Percentiles rank a stretch among this genome's conserved stretches.
These are phyloP conservation scores for Cupressus sempervirens DNA, from an alignment of 75 land plant species.

Conservation along the genomic window DNA sequence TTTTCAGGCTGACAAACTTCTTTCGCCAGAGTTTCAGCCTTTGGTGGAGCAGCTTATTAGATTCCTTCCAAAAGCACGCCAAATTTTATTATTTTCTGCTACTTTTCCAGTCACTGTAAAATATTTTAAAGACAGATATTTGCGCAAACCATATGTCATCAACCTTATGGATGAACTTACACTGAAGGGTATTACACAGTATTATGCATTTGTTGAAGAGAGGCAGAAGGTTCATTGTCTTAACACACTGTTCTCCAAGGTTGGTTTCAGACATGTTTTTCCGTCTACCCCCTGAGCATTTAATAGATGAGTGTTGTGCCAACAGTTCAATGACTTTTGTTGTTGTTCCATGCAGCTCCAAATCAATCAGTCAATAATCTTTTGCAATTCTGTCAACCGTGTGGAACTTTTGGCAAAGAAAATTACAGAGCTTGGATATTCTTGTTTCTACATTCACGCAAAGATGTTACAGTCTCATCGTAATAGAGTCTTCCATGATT, in stretches of 20 bases:
- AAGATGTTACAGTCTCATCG: slow-evolving; percentile 97
- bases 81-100: slow-evolving; percentile 84
- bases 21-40: slow-evolving; percentile 95
- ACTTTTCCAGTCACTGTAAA: slow-evolving; percentile 99
- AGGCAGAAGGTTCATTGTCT: slow-evolving; percentile 96
- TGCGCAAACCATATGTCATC: slow-evolving; percentile 80
- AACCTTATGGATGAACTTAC: slow-evolving; percentile 98
- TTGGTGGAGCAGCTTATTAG: slow-evolving; percentile 73
- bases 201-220: slow-evolving; percentile 95
- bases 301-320: not conserved
- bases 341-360: slow-evolving; percentile 65
- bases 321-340: not conserved
- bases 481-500: slow-evolving; percentile 92
- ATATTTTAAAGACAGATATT: slow-evolving; percentile 84
- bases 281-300: not conserved
- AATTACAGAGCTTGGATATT: slow-evolving; percentile 94
- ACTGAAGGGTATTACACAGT: slow-evolving; percentile 95
- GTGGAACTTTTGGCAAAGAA: slow-evolving; percentile 95
- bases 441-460: slow-evolving; percentile 96
- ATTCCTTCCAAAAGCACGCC: slow-evolving; percentile 74
- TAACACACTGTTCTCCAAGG: slow-evolving; percentile 96
- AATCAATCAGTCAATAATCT: slow-evolving; percentile 95
- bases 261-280: slow-evolving; percentile 5
- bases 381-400: slow-evolving; percentile 98
- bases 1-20: slow-evolving; percentile 88